These are phyloP conservation scores for Cyclotella baltica DNA, from an alignment of 108 stramenopile genomes.

Conservation along the genomic window DNA sequence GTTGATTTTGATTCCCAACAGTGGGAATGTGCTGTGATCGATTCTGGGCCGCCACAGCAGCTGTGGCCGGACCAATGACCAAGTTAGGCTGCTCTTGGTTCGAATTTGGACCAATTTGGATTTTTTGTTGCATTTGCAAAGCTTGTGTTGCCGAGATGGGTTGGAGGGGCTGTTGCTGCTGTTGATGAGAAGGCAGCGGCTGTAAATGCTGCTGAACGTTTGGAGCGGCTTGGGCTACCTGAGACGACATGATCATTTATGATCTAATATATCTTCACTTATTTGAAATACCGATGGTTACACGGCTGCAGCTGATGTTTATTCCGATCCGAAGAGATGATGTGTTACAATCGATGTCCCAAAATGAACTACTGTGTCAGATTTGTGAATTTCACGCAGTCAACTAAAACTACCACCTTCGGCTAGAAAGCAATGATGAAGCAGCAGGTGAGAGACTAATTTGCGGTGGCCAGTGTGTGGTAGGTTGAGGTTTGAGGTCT, in stretches of 20 bases:
- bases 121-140: conserved; percentile 16
- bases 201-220: conserved; percentile 3
- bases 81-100: not conserved
- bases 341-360: too few relatives aligned
- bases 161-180: conserved; percentile 13
- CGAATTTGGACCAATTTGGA: conserved; percentile 17
- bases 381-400: too few relatives aligned
- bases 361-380: too few relatives aligned
- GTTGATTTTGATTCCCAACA: too few relatives aligned
- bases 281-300: not conserved
- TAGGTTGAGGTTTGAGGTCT: too few relatives aligned
- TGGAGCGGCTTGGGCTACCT: not conserved
- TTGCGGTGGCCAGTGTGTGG: too few relatives aligned
- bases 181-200: not conserved
- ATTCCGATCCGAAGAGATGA: too few relatives aligned
- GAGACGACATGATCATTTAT: conserved; percentile 7
- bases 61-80: not conserved
- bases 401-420: too few relatives aligned
- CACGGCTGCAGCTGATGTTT: not conserved
- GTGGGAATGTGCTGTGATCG: conserved; percentile 6
- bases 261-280: too few relatives aligned
- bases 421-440: too few relatives aligned
- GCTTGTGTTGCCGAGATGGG: conserved; percentile 15
- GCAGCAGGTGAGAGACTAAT: too few relatives aligned
- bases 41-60: not conserved